Percentiles rank a stretch among this genome's conserved stretches.
Conservation (phyloP, 148 eudicot genomes). For the Chenopodium quinoa region DNA sequence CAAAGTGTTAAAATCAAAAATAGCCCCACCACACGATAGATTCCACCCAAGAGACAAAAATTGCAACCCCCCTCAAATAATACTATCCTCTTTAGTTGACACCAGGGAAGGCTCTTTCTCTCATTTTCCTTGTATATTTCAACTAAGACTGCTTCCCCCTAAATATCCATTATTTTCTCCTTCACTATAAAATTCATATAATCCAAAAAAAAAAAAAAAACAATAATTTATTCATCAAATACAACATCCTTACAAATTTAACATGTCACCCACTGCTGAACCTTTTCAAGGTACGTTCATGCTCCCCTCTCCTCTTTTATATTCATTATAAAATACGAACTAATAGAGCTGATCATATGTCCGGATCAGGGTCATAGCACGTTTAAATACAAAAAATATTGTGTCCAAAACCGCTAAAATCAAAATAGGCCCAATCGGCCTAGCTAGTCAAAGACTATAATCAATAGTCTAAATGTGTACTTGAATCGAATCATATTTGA, state of each 20-base stretch:
- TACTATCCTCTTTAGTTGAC: slow-evolving; percentile 2
- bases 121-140: background rate
- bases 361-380: too few relatives aligned
- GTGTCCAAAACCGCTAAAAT: too few relatives aligned
- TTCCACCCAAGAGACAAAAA: slow-evolving; percentile 3
- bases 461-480: background rate
- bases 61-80: slow-evolving; percentile 18
- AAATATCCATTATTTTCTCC: background rate
- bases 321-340: too few relatives aligned
- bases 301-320: too few relatives aligned
- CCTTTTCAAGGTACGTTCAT: slow-evolving; percentile 2
- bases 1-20: background rate
- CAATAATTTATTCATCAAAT: too few relatives aligned
- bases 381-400: too few relatives aligned
- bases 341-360: too few relatives aligned
- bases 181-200: too few relatives aligned
- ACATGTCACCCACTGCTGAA: slow-evolving; percentile 1
- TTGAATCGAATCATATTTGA: background rate
- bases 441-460: background rate
- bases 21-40: background rate
- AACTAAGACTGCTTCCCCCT: background rate
- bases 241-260: too few relatives aligned
- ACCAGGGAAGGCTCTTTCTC: slow-evolving; percentile 16
- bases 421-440: too few relatives aligned
- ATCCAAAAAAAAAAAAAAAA: too few relatives aligned